These are phyloP conservation scores for Pelargonium nanum DNA, from an alignment of 345 rosid species.

Conservation along the genomic window DNA sequence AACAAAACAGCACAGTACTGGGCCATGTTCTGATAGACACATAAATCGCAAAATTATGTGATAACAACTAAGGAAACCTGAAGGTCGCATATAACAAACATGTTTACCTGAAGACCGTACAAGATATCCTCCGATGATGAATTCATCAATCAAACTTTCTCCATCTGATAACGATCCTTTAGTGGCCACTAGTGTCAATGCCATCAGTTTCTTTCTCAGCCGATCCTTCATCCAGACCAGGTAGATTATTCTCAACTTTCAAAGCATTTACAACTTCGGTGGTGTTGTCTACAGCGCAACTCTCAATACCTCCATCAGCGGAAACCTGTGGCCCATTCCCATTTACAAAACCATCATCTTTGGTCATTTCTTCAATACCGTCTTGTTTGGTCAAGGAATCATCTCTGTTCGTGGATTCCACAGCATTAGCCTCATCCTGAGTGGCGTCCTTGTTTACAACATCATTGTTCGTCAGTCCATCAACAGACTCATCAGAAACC, in stretches of 20 bases:
- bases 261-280: too few species aligned
- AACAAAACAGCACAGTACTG: too few species aligned
- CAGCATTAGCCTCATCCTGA: background rate
- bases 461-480: too few species aligned
- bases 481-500: background rate
- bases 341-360: background rate
- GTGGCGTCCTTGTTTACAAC: background rate
- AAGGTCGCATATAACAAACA: too few species aligned
- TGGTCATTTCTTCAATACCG: background rate
- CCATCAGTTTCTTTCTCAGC: background rate
- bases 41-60: background rate
- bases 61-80: too few species aligned
- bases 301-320: too few species aligned
- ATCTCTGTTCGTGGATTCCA: background rate
- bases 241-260: background rate
- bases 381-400: background rate
- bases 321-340: background rate
- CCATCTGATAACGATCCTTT: background rate
- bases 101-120: background rate
- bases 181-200: too few species aligned
- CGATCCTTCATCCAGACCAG: background rate
- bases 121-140: background rate
- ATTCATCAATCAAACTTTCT: background rate
- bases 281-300: too few species aligned
- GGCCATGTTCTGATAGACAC: background rate